phyloP scores from a whole-genome alignment of 495 filamentous ascomycete genomes.

The Tuber microsphaerosporum region DNA sequence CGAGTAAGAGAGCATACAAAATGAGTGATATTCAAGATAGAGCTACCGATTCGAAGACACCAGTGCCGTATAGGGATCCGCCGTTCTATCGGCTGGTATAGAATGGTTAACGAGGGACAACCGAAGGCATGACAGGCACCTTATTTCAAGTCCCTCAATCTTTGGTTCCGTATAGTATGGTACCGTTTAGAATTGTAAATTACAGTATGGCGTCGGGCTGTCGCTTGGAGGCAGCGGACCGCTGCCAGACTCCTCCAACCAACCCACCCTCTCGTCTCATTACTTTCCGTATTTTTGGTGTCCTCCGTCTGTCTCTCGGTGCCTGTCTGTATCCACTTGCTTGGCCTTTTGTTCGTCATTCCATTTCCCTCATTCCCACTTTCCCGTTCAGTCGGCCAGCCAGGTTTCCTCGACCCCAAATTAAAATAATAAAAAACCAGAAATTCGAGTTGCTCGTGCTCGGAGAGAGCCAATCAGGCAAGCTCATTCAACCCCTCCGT shows the following conservation, averaged over 20 bases:
- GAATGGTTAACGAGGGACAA: background rate
- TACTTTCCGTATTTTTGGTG: background rate
- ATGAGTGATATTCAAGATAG: conserved; percentile 2
- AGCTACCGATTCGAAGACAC: background rate
- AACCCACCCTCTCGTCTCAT: background rate
- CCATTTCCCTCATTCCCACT: conserved; percentile 5
- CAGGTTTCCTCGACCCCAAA: background rate
- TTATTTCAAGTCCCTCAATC: background rate
- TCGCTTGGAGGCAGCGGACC: background rate
- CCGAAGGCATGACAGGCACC: background rate
- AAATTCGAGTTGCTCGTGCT: background rate
- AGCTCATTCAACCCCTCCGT: background rate
- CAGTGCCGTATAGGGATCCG: background rate
- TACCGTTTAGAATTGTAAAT: conserved; percentile 1
- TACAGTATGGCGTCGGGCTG: background rate
- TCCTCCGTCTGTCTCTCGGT: background rate
- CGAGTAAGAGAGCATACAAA: background rate
- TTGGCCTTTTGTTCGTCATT: background rate
- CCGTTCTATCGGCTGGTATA: background rate
- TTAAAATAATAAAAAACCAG: background rate
- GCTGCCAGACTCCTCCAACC: background rate
- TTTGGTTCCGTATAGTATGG: background rate
- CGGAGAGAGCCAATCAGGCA: background rate
- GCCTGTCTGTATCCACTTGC: background rate
- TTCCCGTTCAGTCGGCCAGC: background rate